phyloP scores from a whole-genome alignment of 2,329 filamentous ascomycete species.

The Neocatenulostroma microsporum region DNA sequence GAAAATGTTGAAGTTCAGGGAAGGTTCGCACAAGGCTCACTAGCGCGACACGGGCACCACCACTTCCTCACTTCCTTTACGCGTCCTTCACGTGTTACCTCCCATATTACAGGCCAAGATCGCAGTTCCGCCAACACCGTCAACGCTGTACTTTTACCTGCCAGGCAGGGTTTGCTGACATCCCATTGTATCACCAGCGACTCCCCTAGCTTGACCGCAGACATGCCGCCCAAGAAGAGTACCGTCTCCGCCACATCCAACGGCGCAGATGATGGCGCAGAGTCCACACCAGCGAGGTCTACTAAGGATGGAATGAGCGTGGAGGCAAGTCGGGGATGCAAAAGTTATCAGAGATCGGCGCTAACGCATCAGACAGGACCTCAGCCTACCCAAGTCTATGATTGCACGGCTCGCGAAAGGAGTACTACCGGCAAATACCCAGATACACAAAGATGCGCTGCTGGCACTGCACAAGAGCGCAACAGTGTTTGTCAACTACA shows the following conservation, averaged over 20 bases:
- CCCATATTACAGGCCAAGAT: no score
- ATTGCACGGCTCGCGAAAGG: slow-evolving; percentile 73
- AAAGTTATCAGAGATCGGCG: slow-evolving; percentile 6
- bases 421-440: slow-evolving; percentile 69
- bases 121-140: no score
- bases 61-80: no score
- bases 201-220: no score
- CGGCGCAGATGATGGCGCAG: slow-evolving; percentile 30
- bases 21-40: no score
- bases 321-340: slow-evolving; percentile 29
- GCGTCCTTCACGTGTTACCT: no score
- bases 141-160: no score
- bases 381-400: slow-evolving; percentile 71
- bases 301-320: slow-evolving; percentile 36
- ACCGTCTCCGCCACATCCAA: slow-evolving; percentile 35
- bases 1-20: no score
- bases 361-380: slow-evolving; percentile 48
- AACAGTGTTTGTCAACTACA: slow-evolving; percentile 75
- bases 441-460: slow-evolving; percentile 75
- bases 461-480: slow-evolving; percentile 73
- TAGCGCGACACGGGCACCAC: no score
- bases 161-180: no score
- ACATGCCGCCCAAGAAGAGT: slow-evolving; percentile 43
- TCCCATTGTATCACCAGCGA: no score
- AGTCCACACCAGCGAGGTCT: slow-evolving; percentile 20